phyloP scores from a whole-genome alignment of 176 grass and related monocot genomes.

The Zoysia pacifica region DNA sequence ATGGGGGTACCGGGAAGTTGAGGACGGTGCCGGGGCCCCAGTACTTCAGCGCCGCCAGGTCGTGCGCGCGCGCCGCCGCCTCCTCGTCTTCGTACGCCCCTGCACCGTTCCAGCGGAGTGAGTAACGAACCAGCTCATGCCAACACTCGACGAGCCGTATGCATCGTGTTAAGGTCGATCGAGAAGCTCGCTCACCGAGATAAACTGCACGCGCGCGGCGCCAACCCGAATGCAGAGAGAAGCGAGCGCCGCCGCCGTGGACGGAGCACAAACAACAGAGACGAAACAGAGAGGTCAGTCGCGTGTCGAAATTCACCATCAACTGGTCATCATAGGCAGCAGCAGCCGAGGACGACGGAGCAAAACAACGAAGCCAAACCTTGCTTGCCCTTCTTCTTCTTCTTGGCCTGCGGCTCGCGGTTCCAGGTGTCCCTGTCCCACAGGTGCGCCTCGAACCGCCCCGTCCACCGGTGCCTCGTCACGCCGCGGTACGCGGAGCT shows the following conservation, averaged over 20 bases:
- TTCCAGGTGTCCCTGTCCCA: slow-evolving; percentile 81
- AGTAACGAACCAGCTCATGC: not conserved
- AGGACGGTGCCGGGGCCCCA: slow-evolving; percentile 75
- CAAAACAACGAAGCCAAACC: slow-evolving; percentile 16
- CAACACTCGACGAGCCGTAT: not conserved
- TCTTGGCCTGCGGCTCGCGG: slow-evolving; percentile 59
- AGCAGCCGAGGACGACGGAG: not conserved
- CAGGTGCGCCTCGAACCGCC: slow-evolving; percentile 87
- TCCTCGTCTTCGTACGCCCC: slow-evolving; percentile 83
- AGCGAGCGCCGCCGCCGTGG: not conserved
- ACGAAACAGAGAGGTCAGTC: not conserved
- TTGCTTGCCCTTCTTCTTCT: slow-evolving; percentile 95
- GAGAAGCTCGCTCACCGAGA: slow-evolving; percentile 56
- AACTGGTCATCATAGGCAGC: not conserved
- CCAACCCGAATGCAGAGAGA: not conserved
- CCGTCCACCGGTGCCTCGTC: slow-evolving; percentile 88
- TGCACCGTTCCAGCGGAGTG: slow-evolving; percentile 6
- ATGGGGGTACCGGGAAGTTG: slow-evolving; percentile 65
- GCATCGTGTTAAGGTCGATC: not conserved
- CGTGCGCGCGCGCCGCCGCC: slow-evolving; percentile 77
- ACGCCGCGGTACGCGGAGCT: slow-evolving; percentile 74
- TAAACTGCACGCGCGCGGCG: slow-evolving; percentile 49
- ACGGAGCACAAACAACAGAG: not conserved
- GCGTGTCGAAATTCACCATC: not conserved
- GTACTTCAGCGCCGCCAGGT: slow-evolving; percentile 88